Percentiles rank a stretch among this genome's conserved stretches.
Conservation (phyloP, 2,329 filamentous ascomycete species). For the Diaporthe amygdali region DNA sequence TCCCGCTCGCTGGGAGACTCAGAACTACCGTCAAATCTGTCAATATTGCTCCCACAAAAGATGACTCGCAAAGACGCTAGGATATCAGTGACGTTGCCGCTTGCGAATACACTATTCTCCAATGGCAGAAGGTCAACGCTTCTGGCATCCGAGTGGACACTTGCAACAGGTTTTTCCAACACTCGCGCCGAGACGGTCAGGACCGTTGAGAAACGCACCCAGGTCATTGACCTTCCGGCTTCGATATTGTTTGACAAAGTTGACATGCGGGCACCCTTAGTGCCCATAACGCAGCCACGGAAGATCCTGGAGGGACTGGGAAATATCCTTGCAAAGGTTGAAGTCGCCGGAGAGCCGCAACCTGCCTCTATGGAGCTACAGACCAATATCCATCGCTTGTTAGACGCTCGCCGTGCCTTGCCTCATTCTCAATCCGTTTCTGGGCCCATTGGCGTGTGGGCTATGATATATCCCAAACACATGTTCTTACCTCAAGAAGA, state of each 20-base stretch:
- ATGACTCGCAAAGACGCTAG: constrained; percentile 26
- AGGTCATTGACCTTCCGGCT: neutral
- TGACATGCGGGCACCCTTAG: constrained; percentile 46
- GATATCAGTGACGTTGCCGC: constrained; percentile 59
- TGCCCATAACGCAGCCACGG: constrained; percentile 68
- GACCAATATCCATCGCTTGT: constrained; percentile 62
- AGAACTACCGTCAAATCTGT: constrained; percentile 47
- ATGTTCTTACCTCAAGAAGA: constrained; percentile 5
- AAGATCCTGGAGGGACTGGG: constrained; percentile 71
- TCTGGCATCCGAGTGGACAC: constrained; percentile 24
- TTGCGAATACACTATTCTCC: constrained; percentile 80
- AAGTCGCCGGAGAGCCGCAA: constrained; percentile 49
- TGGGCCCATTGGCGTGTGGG: constrained; percentile 71
- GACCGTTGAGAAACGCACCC: constrained; percentile 9
- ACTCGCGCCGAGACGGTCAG: neutral
- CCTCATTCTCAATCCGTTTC: constrained; percentile 31
- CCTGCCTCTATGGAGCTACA: constrained; percentile 79
- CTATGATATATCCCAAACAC: constrained; percentile 62
- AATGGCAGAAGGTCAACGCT: constrained; percentile 45
- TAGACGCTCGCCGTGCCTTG: constrained; percentile 44
- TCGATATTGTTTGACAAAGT: neutral
- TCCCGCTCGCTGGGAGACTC: constrained; percentile 31
- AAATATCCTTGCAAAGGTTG: constrained; percentile 75
- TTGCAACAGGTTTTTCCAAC: neutral
- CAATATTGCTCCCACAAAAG: constrained; percentile 42